phyloP scores from a whole-genome alignment of 2,329 filamentous ascomycete species.

The Periconia sp. region DNA sequence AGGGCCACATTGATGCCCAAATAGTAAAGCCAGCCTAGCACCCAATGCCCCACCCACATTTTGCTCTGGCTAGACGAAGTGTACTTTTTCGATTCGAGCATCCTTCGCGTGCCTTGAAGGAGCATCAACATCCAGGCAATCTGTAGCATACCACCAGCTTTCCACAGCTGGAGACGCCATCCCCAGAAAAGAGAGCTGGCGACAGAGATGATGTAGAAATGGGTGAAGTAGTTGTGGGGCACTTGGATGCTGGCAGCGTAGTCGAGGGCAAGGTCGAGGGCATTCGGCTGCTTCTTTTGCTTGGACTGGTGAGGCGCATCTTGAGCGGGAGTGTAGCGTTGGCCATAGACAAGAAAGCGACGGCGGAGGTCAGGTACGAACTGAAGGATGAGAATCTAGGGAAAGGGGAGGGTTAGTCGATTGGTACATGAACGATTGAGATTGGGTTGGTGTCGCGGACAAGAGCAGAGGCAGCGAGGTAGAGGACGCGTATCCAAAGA shows the following conservation, averaged over 20 bases:
- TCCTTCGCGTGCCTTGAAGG: constrained; percentile 71
- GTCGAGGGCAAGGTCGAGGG: constrained; percentile 47
- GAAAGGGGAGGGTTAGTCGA: constrained; percentile 30
- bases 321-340: constrained; percentile 46
- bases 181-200: constrained; percentile 74
- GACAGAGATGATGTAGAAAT: constrained; percentile 80
- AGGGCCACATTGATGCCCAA: constrained; percentile 70
- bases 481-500: constrained; percentile 37
- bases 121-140: constrained; percentile 73
- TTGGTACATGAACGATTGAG: constrained; percentile 12
- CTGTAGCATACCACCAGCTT: constrained; percentile 56
- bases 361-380: constrained; percentile 52
- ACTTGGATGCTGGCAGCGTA: constrained; percentile 61
- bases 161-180: constrained; percentile 57
- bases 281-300: constrained; percentile 9
- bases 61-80: constrained; percentile 69
- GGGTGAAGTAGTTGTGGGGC: constrained; percentile 85
- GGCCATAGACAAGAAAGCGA: constrained; percentile 64
- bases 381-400: constrained; percentile 55
- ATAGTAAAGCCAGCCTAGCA: constrained; percentile 79
- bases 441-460: constrained; percentile 36
- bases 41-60: constrained; percentile 87
- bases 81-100: constrained; percentile 73
- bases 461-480: constrained; percentile 42
- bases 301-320: constrained; percentile 3